Evolutionary conservation across 2,329 filamentous ascomycete genomes (phyloP).

Genomic region (Pyricularia sp.): DNA sequence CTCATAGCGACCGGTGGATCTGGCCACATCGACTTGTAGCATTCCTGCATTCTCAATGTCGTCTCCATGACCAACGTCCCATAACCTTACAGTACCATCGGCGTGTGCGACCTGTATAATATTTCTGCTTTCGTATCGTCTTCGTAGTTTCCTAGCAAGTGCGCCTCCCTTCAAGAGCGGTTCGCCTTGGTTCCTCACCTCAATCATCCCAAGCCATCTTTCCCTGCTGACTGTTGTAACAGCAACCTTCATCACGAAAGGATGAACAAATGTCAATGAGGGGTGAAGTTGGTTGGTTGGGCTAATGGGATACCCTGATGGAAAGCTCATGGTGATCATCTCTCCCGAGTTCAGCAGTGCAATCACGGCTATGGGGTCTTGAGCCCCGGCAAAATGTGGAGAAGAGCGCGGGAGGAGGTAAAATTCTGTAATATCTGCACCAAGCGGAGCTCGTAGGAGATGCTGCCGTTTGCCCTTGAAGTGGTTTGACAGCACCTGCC

Average conservation of each 20-base stretch:
- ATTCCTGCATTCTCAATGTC: constrained; percentile 80
- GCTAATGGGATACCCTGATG: constrained; percentile 80
- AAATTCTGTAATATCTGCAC: constrained; percentile 69
- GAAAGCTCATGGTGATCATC: constrained; percentile 82
- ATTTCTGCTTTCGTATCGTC: constrained; percentile 73
- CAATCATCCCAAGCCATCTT: constrained; percentile 85
- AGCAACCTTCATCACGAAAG: constrained; percentile 67
- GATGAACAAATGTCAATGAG: constrained; percentile 80
- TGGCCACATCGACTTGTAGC: constrained; percentile 78
- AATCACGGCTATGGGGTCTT: constrained; percentile 84
- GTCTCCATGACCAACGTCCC: constrained; percentile 87
- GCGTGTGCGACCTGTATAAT: constrained; percentile 81
- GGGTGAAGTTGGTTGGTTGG: constrained; percentile 90
- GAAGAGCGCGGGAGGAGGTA: constrained; percentile 74
- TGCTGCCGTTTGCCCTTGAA: constrained; percentile 68
- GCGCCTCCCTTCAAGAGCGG: constrained; percentile 71
- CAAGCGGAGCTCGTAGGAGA: constrained; percentile 65
- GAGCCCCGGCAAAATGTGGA: constrained; percentile 77
- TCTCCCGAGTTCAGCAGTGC: constrained; percentile 78
- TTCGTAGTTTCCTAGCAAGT: constrained; percentile 58
- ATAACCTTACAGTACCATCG: constrained; percentile 84
- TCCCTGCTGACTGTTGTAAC: constrained; percentile 68
- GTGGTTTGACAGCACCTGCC: constrained; percentile 72
- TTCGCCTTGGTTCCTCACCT: constrained; percentile 71
- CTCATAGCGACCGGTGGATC: constrained; percentile 70